Base-by-base conservation (phyloP, 2,329 filamentous ascomycete species). In the Cladosporium austrohemisphaericum region DNA sequence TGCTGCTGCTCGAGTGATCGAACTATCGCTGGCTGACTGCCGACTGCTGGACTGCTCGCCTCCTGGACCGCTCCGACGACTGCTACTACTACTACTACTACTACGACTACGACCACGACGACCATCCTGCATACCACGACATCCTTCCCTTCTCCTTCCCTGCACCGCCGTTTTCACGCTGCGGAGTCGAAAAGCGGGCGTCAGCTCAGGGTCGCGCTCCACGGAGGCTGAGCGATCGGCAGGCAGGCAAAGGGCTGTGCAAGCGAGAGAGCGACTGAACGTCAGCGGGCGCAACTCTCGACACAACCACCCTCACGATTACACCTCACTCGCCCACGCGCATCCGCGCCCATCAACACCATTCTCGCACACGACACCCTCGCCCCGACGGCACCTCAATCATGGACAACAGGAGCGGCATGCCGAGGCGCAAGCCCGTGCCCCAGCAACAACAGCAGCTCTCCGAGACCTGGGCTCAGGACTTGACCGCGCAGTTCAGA, bases 401-500 rank as follows among this genome's bases (percentile, higher is more conserved):
- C 23, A 50, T 50, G 49, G 60, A 60, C 52, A 52, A 54, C 45
- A 44, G 54, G 43, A 60, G 56, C 52, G 57, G 57, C 38, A 54
- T 63, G n/a, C 60, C 60, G 28, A 54, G 59, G 36, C 60, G 61
- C 32, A 63, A 61, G 58, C 61, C 61, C 23, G 62, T 64, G 14
- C 60, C 61, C 28, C 50, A 57, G 22, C 41, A 20, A 40, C 38
- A 44, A 25, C 52, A 53, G 33, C 55, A 59, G 28, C 51, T 68
- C 28, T 55, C 60, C 29, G 86, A 90, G 64, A 78, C 80, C 62
- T 88, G 84, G 83, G 88, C 90, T 20, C 78, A 81, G 61, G 87
- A 90, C 52, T 74, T 97, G 61, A 85, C 87, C 44, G 74, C 85
- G 61, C 86, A 89, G 64, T 96, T 96, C 68, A 88, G 95, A 66